Evolutionary conservation across 169 alveolate genomes (phyloP).

Genomic region (Plasmodium inui): DNA sequence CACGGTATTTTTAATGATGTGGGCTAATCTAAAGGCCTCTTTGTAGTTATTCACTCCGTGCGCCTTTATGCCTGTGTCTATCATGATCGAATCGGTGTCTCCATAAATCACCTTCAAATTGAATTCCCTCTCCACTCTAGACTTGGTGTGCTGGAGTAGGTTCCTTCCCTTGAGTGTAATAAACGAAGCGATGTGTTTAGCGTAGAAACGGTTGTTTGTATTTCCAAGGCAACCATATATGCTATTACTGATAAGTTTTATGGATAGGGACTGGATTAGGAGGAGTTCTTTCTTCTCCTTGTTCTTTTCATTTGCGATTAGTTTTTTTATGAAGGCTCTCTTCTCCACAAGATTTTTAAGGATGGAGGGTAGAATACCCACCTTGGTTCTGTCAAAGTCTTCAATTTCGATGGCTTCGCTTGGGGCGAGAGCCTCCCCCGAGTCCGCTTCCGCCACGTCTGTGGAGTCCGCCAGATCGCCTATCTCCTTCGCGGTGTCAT

Average conservation of each 20-base stretch:
- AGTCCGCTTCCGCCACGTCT: conserved; percentile 73
- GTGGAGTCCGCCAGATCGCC: conserved; percentile 66
- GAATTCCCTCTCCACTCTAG: conserved; percentile 92
- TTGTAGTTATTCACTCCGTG: conserved; percentile 82
- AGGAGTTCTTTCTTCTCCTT: conserved; percentile 88
- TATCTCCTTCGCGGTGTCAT: conserved; percentile 12
- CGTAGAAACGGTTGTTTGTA: conserved; percentile 96
- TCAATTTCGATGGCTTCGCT: conserved; percentile 68
- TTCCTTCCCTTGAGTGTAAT: conserved; percentile 94
- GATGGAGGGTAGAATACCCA: conserved; percentile 92
- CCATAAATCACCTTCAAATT: conserved; percentile 97
- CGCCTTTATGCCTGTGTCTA: conserved; percentile 92
- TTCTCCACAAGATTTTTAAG: conserved; percentile 90
- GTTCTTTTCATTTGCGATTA: conserved; percentile 84
- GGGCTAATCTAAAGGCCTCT: conserved; percentile 92
- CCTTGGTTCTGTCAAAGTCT: conserved; percentile 67
- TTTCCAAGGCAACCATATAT: conserved; percentile 99
- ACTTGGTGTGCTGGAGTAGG: conserved; percentile 90
- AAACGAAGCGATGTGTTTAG: conserved; percentile 97
- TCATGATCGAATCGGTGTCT: conserved; percentile 99
- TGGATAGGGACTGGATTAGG: conserved; percentile 95
- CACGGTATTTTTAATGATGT: conserved; percentile 89
- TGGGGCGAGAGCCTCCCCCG: background rate
- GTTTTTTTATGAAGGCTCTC: conserved; percentile 78
- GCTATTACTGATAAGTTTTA: conserved; percentile 98